phyloP scores from a whole-genome alignment of 805 yeast genomes.

The Saccharomyces mikatae region DNA sequence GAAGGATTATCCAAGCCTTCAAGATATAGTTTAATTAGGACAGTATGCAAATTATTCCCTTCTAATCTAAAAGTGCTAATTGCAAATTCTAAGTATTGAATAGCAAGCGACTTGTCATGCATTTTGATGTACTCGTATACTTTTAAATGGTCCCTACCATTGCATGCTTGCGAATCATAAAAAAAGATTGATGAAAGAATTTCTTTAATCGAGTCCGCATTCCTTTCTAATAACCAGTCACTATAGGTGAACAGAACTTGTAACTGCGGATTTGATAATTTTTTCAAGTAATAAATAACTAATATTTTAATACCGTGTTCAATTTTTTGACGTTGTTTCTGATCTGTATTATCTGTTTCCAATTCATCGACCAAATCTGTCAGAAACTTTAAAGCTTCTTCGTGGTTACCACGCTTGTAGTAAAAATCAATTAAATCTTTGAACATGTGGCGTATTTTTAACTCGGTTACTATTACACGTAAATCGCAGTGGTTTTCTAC shows the following conservation, averaged over 20 bases:
- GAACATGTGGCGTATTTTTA: constrained; percentile 41
- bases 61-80: constrained; percentile 34
- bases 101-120: constrained; percentile 25
- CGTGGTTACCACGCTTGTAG: constrained; percentile 52
- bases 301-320: constrained; percentile 12
- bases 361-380: constrained; percentile 25
- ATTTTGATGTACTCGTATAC: constrained; percentile 46
- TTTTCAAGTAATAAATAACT: constrained; percentile 47
- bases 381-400: constrained; percentile 58
- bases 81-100: constrained; percentile 47
- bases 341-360: constrained; percentile 5
- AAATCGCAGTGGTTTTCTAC: constrained; percentile 68
- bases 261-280: constrained; percentile 41
- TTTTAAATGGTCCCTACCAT: constrained; percentile 43
- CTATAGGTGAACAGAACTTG: constrained; percentile 52
- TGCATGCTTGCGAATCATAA: constrained; percentile 54
- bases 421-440: constrained; percentile 75
- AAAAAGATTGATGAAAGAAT: constrained; percentile 49
- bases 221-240: constrained; percentile 39
- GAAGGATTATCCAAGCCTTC: constrained; percentile 13
- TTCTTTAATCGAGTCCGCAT: constrained; percentile 16
- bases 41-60: constrained; percentile 35
- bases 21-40: constrained; percentile 40
- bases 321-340: constrained; percentile 1
- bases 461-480: constrained; percentile 46